Evolutionary conservation across 257 asterid genomes (phyloP).

Genomic region (Thymus quinquecostatus): DNA sequence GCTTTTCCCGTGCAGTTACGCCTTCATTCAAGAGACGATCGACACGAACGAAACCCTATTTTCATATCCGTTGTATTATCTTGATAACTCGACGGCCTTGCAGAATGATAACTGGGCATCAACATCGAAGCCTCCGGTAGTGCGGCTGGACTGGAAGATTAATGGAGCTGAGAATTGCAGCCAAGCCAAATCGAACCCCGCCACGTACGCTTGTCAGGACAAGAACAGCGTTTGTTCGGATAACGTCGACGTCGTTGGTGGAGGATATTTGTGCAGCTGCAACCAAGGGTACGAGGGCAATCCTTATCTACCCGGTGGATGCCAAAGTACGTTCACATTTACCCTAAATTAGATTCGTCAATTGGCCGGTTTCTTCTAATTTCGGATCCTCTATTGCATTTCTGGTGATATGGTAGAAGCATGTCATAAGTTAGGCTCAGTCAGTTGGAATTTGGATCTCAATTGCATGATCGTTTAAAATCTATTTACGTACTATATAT

Average conservation of each 20-base stretch:
- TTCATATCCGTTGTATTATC: neutral
- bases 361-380: no score
- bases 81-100: neutral
- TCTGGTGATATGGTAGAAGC: no score
- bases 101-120: neutral
- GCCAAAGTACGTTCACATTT: neutral
- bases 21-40: neutral
- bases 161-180: neutral
- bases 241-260: neutral
- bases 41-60: neutral
- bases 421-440: no score
- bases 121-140: neutral
- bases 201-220: conserved; percentile 1
- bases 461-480: no score
- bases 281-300: conserved; percentile 18
- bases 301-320: conserved; percentile 4
- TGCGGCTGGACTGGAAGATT: conserved; percentile 21
- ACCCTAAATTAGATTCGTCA: neutral
- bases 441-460: no score
- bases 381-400: no score
- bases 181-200: neutral
- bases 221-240: conserved; percentile 1
- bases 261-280: conserved; percentile 19
- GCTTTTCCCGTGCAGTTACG: conserved; percentile 4
- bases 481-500: no score